Base-by-base conservation (phyloP, 306 rosid species). In the Nissolia schottii region DNA sequence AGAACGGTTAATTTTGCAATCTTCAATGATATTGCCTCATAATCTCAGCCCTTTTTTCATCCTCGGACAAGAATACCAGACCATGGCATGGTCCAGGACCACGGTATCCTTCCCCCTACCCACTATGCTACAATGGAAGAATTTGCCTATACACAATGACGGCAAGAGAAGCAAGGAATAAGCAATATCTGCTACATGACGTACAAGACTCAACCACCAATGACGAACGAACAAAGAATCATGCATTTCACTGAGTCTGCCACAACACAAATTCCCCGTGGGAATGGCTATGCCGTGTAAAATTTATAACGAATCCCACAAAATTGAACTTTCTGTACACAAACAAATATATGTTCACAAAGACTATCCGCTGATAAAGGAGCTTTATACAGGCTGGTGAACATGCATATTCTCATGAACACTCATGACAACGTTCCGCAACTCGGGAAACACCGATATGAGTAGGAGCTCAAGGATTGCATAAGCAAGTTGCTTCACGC, bases 401-500 rank as follows among this genome's bases (percentile, higher is more conserved):
- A 76, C 74, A 37, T 16, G 79, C 74, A 62, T 79, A 70, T 84
- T 85, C 80, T 78, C 90, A 6, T 94, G 97, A 77, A 89, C 77
- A 73, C 87, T 93, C 55, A 80, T 35, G 48, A 91, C 67, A 15
- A 95, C 85, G 74, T 78, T 89, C 55, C 69, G 86, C 66, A 95
- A 76, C 85, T 95, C 99, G 0, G 99, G 99, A 82, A 95, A 95
- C 71, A 89, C 18, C 1, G 99, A 89, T 75, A 91, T n/a, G 2
- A 95, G 95, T 23, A 82, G 61, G 41, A 89, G 85, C 77, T 95
- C 99, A 4, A 95, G 90, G 59, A 95, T 76, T 1, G 91, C 89
- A 49, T 83, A 89, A 15, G 87, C 93, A 71, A 95, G 99, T 83
- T 91, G 97, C 96, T 89, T 95, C 80, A 88, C 81, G 63, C 99